These are phyloP conservation scores for Xylariaceae sp. DNA, from an alignment of 2,329 filamentous ascomycete genomes.

Conservation along the genomic window DNA sequence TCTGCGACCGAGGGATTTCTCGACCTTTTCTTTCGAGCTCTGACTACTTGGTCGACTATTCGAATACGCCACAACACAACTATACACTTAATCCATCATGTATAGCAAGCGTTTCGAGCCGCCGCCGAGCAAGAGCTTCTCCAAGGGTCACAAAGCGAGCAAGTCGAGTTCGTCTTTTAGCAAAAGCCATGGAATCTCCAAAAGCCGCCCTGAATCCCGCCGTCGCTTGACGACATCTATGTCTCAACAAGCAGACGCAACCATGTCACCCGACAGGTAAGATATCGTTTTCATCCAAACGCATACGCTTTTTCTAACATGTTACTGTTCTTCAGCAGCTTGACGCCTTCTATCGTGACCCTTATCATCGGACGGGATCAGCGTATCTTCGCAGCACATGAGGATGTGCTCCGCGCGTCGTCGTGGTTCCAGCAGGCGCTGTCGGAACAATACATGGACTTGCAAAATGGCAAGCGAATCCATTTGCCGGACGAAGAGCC, in stretches of 20 bases:
- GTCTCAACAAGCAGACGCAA: constrained; percentile 46
- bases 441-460: constrained; percentile 66
- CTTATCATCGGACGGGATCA: constrained; percentile 81
- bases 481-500: constrained; percentile 84
- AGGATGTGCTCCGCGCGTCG: constrained; percentile 79
- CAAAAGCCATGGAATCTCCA: constrained; percentile 60
- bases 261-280: constrained; percentile 52
- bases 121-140: constrained; percentile 56
- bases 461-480: constrained; percentile 70
- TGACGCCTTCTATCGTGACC: constrained; percentile 76
- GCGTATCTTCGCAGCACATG: constrained; percentile 89
- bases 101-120: constrained; percentile 51
- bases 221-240: constrained; percentile 57
- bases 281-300: constrained; percentile 25
- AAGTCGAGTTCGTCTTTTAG: constrained; percentile 62
- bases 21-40: background rate
- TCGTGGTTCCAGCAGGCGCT: constrained; percentile 77
- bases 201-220: constrained; percentile 59
- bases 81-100: constrained; percentile 46
- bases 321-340: constrained; percentile 48
- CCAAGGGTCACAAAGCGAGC: constrained; percentile 56
- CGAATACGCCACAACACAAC: constrained; percentile 36
- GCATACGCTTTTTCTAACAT: constrained; percentile 10
- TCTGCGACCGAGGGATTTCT: constrained; percentile 24
- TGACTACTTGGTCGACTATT: constrained; percentile 19